Base-by-base conservation (phyloP, 768 basidiomycete genomes). In the Dacryopinax primogenitus region DNA sequence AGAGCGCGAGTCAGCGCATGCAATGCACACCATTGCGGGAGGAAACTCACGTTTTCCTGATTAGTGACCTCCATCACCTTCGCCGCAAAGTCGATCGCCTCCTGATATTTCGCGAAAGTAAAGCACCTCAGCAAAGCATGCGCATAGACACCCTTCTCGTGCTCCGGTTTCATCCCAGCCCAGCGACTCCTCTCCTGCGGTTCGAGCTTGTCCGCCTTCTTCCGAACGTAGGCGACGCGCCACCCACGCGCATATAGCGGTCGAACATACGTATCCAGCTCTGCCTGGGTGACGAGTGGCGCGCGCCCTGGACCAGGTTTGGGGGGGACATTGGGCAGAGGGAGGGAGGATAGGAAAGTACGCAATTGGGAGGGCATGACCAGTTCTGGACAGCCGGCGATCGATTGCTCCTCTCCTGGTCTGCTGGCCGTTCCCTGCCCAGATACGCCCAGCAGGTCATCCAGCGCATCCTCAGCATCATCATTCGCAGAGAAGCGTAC, bases 11-110 rank as follows among this genome's bases (percentile, higher is more conserved):
- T 44, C 18, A 44, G 41, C 41, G 3, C 18, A 44, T 44, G n/a
- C n/a, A n/a, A n/a, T 44, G 41, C 4, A 64, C 62, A 32, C 64
- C 64, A 26, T 62, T 63, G 65, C 26, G 4, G 18, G 18, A 58
- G 26, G 26, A 32, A 30, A 58, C 51, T 26, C 30, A 58, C 51
- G 21, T 58, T 32, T 30, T 58, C 51, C 30, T 58, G 26, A 23
- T 58, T 11, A 21, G 30, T 32, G 26, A 58, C 9, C 51, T 58
- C 26, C 13, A 58, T 13, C 51, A 58, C 13, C 51, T 58, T 58
- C 4, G 26, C 51, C 11, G 51, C 51, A 9, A 26, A 58, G 26
- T 30, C 32, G 26, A 58, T 32, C 51, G 51, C 51, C 4, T 58
- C 51, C 26, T 6, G 26, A 23, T 3, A 23, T 3, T 6, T 32